Percentiles rank a stretch among this genome's conserved stretches.
Evolutionary conservation across 305 asterid species (phyloP).

Genomic region (Fraxinus latifolia): DNA sequence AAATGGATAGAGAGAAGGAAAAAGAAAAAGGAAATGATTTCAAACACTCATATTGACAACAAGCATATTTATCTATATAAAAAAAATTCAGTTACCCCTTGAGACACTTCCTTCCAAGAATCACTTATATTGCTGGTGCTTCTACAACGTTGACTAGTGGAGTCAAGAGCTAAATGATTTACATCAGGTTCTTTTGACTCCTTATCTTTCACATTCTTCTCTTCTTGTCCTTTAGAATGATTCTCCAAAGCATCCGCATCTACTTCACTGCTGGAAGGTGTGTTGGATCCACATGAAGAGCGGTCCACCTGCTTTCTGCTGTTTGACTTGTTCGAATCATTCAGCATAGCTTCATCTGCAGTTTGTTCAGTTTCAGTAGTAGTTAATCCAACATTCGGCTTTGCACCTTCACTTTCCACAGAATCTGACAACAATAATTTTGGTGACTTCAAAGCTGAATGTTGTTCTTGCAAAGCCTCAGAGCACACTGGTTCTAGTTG

Average conservation of each 20-base stretch:
- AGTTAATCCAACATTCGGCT: slow-evolving; percentile 35
- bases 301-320: slow-evolving; percentile 74
- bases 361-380: slow-evolving; percentile 40
- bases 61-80: neutral
- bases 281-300: slow-evolving; percentile 96
- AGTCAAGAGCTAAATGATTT: slow-evolving; percentile 45
- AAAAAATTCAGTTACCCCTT: slow-evolving; percentile 54
- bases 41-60: slow-evolving; percentile 13
- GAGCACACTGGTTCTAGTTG: slow-evolving; percentile 48
- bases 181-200: slow-evolving; percentile 43
- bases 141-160: slow-evolving; percentile 61
- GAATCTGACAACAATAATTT: slow-evolving; percentile 54
- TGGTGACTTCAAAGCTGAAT: slow-evolving; percentile 45
- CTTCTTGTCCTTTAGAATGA: slow-evolving; percentile 47
- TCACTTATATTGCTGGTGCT: slow-evolving; percentile 49
- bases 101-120: slow-evolving; percentile 87
- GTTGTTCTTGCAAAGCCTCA: slow-evolving; percentile 54
- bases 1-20: neutral
- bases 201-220: slow-evolving; percentile 37
- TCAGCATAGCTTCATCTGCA: slow-evolving; percentile 34
- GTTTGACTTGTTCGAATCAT: slow-evolving; percentile 52
- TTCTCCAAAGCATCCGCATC: slow-evolving; percentile 76
- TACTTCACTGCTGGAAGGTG: slow-evolving; percentile 90
- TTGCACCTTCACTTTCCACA: slow-evolving; percentile 56
- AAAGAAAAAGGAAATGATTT: slow-evolving; percentile 11